Base-by-base conservation (phyloP, 2,329 filamentous ascomycete species). In the Chaetomiaceae sp. region DNA sequence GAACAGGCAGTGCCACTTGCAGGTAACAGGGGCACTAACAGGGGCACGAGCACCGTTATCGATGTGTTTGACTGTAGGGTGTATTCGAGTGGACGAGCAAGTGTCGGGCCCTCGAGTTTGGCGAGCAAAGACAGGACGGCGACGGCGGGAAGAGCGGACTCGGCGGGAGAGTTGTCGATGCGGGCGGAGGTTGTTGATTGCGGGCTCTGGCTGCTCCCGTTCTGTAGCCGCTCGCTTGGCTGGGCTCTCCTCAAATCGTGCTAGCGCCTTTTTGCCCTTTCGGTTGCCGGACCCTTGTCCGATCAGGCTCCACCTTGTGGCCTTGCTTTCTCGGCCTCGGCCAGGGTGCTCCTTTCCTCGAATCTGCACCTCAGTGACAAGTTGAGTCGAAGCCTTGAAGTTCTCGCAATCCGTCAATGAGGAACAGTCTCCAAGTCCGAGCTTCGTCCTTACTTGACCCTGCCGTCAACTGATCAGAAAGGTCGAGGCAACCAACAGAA, bases 211-310 rank as follows among this genome's bases (percentile, higher is more conserved):
- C 4, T 52, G 44, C 49, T 33, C 48, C 54, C 36, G n/a, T 55
- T 50, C 48, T 46, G 54, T 59, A 59, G 59, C 57, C 59, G 59
- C 59, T 60, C 54, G 57, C 54, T 56, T 55, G 27, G 27, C 27
- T 31, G 27, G 27, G 27, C 27, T 47, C 22, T 42, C 46, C 58
- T 51, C 33, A 56, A 60, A 47, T 45, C 11, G 56, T 55, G 42
- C 50, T 61, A 61, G 59, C 53, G 60, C 48, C 44, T 52, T 53
- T 53, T 51, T 52, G 39, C 39, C 34, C 54, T 37, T 38, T 40
- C 34, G 20, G 22, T 36, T 31, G 34, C 47, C 36, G 29, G 27
- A 25, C 43, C 37, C 22, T 46, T 38, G 37, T 14, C 17, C 33
- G 14, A 12, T 12, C 27, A 31, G 27, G 8, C 27, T 12, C 3